These are phyloP conservation scores for Apiotrichum porosum DNA, from an alignment of 1,284 basidiomycete species.

Conservation along the genomic window DNA sequence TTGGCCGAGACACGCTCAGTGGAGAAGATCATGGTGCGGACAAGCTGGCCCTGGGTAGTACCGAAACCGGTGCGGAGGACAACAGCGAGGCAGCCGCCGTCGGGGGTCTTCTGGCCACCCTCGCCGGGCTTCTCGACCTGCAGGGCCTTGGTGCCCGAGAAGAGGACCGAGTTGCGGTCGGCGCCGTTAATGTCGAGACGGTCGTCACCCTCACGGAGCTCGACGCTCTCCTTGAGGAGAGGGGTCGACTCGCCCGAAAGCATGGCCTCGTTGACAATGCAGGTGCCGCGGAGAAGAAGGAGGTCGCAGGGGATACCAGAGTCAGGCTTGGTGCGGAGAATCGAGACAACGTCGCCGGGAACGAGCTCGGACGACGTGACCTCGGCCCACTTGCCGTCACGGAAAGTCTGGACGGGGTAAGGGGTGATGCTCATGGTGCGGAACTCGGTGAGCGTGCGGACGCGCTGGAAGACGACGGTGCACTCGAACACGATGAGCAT, in stretches of 20 bases:
- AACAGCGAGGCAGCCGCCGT: slow-evolving; percentile 81
- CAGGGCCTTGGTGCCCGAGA: slow-evolving; percentile 89
- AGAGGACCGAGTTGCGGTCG: slow-evolving; percentile 83
- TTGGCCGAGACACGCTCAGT: slow-evolving; percentile 91
- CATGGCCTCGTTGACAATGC: slow-evolving; percentile 97
- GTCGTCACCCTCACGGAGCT: slow-evolving; percentile 71
- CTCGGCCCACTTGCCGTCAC: slow-evolving; percentile 72
- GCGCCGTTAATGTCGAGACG: slow-evolving; percentile 73
- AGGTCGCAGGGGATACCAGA: slow-evolving; percentile 87
- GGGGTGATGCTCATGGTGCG: slow-evolving; percentile 90
- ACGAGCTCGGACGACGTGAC: slow-evolving; percentile 77
- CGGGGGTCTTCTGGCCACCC: slow-evolving; percentile 57
- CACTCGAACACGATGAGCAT: slow-evolving; percentile 96
- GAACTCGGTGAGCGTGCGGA: slow-evolving; percentile 86
- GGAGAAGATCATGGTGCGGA: slow-evolving; percentile 95
- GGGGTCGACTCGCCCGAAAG: slow-evolving; percentile 94
- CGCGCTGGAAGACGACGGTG: slow-evolving; percentile 92
- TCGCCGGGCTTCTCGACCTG: slow-evolving; percentile 58
- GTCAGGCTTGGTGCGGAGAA: slow-evolving; percentile 71
- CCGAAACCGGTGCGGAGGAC: slow-evolving; percentile 95
- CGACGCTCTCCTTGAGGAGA: slow-evolving; percentile 84
- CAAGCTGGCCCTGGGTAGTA: slow-evolving; percentile 89
- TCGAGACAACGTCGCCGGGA: slow-evolving; percentile 82
- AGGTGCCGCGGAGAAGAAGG: slow-evolving; percentile 77
- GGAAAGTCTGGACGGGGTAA: slow-evolving; percentile 73